Evolutionary conservation across 2,329 filamentous ascomycete genomes (phyloP).

Genomic region (Ophiostoma pallidulum): DNA sequence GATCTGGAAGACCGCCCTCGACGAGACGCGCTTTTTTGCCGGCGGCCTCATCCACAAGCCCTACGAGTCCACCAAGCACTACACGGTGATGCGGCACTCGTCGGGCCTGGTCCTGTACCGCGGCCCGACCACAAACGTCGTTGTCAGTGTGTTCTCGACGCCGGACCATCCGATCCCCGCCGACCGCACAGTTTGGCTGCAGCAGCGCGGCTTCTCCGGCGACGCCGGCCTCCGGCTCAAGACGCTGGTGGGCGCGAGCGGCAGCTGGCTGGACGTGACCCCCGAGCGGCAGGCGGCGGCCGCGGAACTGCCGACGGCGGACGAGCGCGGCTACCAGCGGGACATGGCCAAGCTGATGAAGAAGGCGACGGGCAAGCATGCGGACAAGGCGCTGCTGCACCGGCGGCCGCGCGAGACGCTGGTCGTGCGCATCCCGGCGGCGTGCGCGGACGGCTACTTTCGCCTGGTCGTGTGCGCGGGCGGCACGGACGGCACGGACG

Average conservation of each 20-base stretch:
- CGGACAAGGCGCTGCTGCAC: conserved; percentile 37
- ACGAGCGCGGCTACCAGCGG: conserved; percentile 59
- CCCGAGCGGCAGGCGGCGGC: conserved; percentile 39
- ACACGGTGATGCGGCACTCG: conserved; percentile 58
- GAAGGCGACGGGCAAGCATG: conserved; percentile 33
- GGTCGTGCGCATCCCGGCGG: conserved; percentile 53
- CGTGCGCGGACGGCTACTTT: conserved; percentile 58
- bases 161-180: conserved; percentile 40
- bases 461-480: conserved; percentile 54
- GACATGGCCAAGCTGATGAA: conserved; percentile 57
- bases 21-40: conserved; percentile 55
- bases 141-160: conserved; percentile 52
- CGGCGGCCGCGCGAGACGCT: conserved; percentile 48
- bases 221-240: conserved; percentile 60
- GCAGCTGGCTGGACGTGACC: conserved; percentile 60
- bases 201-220: conserved; percentile 58
- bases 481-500: conserved; percentile 32
- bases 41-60: conserved; percentile 55
- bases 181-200: conserved; percentile 55
- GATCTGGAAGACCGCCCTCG: conserved; percentile 27
- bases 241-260: conserved; percentile 48
- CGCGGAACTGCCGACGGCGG: conserved; percentile 41
- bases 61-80: conserved; percentile 55
- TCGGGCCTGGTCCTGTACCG: conserved; percentile 55
- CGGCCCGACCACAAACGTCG: conserved; percentile 53